Evolutionary conservation across 768 basidiomycete species (phyloP), one percentile per base, ranked within the genome.

Genomic region (Hericium erinaceus): DNA sequence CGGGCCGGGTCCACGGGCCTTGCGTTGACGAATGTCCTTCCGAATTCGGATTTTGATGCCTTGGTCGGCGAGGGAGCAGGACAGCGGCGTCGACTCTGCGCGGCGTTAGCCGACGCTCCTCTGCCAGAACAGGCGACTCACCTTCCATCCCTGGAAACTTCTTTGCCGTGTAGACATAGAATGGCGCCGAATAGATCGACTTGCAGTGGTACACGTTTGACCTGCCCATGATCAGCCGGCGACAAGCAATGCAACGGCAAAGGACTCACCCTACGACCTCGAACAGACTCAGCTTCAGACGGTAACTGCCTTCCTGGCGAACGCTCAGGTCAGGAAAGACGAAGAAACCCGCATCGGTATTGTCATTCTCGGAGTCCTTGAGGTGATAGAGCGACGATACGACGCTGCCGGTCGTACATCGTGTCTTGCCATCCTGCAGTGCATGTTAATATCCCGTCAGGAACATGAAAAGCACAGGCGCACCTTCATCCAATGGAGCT

Each of bases 71-170:
- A 95, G 80, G 0, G 90, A 89, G 62, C 86, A 90, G 2, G 93
- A 95, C 0, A 95, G 78, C 3, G 86, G 83, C 0, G 93, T 94
- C 4, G 91, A 93, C 72, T 93, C 93, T 93, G 68, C 41, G 16
- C 41, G 38, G 55, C 48, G 33, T 61, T 49, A 10, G 12, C 55
- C 54, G 26, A 38, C 48, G 54, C 53, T 39, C 33, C 18, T 44
- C 16, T 37, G 33, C 49, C 13, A 58, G 44, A 51, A 51, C 40
- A 49, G 16, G 26, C 41, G 10, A 72, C 83, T 24, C 62, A 90
- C 92, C 87, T 77, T 92, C 90, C 90, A 95, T 95, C 24, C 94
- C 93, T 0, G 94, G 93, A 68, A 95, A 97, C 72, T 94, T 93
- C 79, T 97, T 97, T 15, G 92, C 91, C 0, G 93, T 93, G 69